Conservation (phyloP, 2,329 filamentous ascomycete species). For the Xylariaceae sp. region DNA sequence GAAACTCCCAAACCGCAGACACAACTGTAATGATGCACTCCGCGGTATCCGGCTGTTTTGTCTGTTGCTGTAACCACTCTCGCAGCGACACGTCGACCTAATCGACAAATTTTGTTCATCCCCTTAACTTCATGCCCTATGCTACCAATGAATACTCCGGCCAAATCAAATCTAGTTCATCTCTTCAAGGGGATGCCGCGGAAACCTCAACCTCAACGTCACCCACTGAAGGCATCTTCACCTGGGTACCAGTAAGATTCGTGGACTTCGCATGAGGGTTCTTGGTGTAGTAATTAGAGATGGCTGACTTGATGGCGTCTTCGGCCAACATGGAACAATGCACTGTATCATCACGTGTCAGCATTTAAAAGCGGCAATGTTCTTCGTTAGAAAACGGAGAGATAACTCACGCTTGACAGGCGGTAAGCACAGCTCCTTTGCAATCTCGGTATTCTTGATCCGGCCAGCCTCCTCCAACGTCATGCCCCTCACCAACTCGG, state of each 20-base stretch:
- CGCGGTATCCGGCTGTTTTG: not conserved
- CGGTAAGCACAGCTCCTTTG: slow-evolving; percentile 84
- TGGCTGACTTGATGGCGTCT: slow-evolving; percentile 90
- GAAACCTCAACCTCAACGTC: no score
- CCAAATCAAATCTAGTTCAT: not conserved
- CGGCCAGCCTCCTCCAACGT: slow-evolving; percentile 89
- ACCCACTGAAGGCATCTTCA: slow-evolving; percentile 65
- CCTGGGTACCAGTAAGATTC: slow-evolving; percentile 74
- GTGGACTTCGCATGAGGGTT: slow-evolving; percentile 77
- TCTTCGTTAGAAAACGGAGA: not conserved
- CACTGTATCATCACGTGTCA: slow-evolving; percentile 51
- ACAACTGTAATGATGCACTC: not conserved
- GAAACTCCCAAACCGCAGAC: no score
- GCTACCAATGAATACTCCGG: not conserved
- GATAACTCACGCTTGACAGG: slow-evolving; percentile 72
- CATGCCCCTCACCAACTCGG: slow-evolving; percentile 94
- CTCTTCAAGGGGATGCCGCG: slow-evolving; percentile 18
- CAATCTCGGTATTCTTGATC: slow-evolving; percentile 97
- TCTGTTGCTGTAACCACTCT: not conserved
- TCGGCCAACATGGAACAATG: slow-evolving; percentile 94
- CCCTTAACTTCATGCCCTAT: not conserved
- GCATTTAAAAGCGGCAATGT: slow-evolving; percentile 16
- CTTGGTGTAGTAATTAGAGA: slow-evolving; percentile 89
- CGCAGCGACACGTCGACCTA: not conserved
- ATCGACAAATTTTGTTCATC: not conserved